phyloP scores from a whole-genome alignment of 2,329 filamentous ascomycete genomes.

The Aspergillus sergii region DNA sequence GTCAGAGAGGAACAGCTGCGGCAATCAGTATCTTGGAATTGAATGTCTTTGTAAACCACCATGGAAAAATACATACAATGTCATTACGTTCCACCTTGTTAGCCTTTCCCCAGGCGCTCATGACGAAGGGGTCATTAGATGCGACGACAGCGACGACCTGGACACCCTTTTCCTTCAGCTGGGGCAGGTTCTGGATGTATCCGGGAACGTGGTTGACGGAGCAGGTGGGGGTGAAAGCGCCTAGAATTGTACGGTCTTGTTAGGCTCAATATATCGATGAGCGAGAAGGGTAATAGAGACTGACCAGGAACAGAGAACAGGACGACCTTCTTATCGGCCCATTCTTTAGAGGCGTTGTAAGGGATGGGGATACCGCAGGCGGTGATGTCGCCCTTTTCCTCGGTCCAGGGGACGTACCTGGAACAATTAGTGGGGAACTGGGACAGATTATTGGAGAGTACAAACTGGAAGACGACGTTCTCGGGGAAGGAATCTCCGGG shows the following conservation, averaged over 20 bases:
- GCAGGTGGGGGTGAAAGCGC: conserved; percentile 85
- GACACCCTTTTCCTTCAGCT: conserved; percentile 76
- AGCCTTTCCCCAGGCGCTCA: conserved; percentile 86
- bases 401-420: conserved; percentile 75
- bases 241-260: conserved; percentile 29
- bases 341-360: conserved; percentile 80
- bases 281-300: conserved; percentile 12
- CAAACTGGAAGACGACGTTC: conserved; percentile 73
- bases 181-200: conserved; percentile 70
- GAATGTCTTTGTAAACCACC: not conserved
- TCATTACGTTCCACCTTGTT: conserved; percentile 73
- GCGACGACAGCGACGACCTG: conserved; percentile 79
- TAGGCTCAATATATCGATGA: not conserved
- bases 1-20: conserved; percentile 73
- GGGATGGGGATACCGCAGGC: conserved; percentile 76
- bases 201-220: conserved; percentile 75
- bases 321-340: conserved; percentile 71
- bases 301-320: conserved; percentile 69
- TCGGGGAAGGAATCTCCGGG: conserved; percentile 80
- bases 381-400: conserved; percentile 69
- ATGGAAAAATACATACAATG: conserved; percentile 51
- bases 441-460: conserved; percentile 10
- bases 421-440: not conserved
- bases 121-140: conserved; percentile 80
- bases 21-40: not conserved